These are phyloP conservation scores for Lycium ferocissimum DNA, from an alignment of 257 asterid genomes.

Conservation along the genomic window DNA sequence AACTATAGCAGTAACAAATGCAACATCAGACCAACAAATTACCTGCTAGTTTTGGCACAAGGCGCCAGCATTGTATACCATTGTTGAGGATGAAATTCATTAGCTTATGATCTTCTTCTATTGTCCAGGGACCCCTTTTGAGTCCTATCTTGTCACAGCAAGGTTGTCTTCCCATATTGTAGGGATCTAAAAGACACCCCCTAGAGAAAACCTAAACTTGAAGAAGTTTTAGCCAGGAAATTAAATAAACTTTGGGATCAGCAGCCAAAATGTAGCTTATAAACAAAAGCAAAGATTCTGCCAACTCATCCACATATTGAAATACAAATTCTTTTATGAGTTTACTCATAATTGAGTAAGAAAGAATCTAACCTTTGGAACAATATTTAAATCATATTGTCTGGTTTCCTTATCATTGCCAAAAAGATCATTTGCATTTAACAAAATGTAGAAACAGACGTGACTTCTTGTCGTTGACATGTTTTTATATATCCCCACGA, in stretches of 20 bases:
- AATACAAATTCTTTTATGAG: conserved; percentile 29
- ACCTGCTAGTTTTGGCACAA: conserved; percentile 87
- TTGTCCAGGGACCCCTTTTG: conserved; percentile 85
- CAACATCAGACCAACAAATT: not conserved
- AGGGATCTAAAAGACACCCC: too few relatives aligned
- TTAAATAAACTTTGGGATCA: conserved; percentile 29
- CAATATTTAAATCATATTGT: conserved; percentile 31
- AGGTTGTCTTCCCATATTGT: conserved; percentile 73
- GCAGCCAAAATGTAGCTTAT: conserved; percentile 41
- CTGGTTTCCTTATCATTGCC: conserved; percentile 18
- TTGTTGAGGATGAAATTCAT: conserved; percentile 81
- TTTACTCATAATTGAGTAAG: conserved; percentile 52
- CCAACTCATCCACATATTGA: conserved; percentile 64
- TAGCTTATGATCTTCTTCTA: conserved; percentile 84
- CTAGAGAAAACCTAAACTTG: not conserved
- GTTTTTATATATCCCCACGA: conserved; percentile 41
- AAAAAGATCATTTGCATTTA: not conserved
- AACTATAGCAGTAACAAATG: too few relatives aligned
- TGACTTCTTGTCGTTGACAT: conserved; percentile 77
- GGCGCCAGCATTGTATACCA: conserved; percentile 87
- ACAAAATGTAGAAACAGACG: conserved; percentile 53
- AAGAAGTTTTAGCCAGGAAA: not conserved
- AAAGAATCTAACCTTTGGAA: conserved; percentile 42
- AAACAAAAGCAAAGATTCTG: conserved; percentile 66
- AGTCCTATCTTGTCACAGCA: conserved; percentile 81